phyloP scores from a whole-genome alignment of 768 basidiomycete genomes.

The Mycena belliarum region DNA sequence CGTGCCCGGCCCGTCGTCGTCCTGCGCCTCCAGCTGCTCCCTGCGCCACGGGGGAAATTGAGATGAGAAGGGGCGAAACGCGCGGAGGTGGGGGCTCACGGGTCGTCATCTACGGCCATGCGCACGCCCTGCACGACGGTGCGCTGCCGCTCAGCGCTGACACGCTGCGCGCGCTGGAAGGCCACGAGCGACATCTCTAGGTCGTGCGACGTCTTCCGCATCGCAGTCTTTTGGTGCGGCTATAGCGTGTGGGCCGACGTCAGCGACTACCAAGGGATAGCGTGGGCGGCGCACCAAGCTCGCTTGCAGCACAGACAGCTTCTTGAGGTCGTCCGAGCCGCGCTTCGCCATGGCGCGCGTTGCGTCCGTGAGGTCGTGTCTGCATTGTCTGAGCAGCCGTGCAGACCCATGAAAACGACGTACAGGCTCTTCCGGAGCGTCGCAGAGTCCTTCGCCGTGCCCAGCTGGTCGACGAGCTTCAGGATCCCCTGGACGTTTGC shows the following conservation, averaged over 20 bases:
- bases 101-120: constrained; percentile 78
- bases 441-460: constrained; percentile 79
- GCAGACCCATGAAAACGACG: constrained; percentile 31
- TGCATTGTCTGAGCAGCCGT: constrained; percentile 30
- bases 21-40: constrained; percentile 29
- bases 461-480: constrained; percentile 95
- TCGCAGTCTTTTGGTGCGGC: constrained; percentile 79
- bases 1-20: constrained; percentile 51
- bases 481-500: constrained; percentile 94
- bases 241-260: constrained; percentile 30
- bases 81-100: constrained; percentile 14
- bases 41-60: background rate
- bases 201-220: constrained; percentile 93
- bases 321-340: constrained; percentile 91
- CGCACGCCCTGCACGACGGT: constrained; percentile 87
- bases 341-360: constrained; percentile 95
- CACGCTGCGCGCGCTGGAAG: constrained; percentile 90
- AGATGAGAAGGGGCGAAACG: background rate
- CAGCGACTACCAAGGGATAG: too few relatives aligned
- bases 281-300: constrained; percentile 38
- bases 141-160: constrained; percentile 87
- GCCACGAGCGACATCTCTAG: constrained; percentile 86
- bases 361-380: constrained; percentile 92
- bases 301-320: constrained; percentile 68
- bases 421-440: constrained; percentile 82